A percentile compares a stretch with the other conserved stretches of the same genome.
phyloP scores from a whole-genome alignment of 371 early-diverging fungal genomes.

The Rhizopus delemar region DNA sequence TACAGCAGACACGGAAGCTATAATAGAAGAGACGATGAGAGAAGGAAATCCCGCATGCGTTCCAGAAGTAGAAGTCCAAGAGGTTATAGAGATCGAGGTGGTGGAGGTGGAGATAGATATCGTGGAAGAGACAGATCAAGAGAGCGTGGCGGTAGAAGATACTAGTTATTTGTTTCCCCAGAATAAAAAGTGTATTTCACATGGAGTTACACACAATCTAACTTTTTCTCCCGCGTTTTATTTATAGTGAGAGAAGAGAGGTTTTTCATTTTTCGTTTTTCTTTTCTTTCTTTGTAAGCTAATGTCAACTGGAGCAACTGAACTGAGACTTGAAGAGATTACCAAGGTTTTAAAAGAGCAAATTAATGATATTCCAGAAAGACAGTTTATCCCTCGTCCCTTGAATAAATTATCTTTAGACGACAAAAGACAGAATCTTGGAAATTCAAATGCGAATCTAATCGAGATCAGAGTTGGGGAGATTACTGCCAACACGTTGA shows the following conservation, averaged over 20 bases:
- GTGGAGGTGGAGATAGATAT: constrained; percentile 47
- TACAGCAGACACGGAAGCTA: constrained; percentile 19
- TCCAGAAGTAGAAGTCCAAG: constrained; percentile 48
- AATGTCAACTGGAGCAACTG: neutral
- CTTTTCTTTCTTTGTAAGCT: neutral
- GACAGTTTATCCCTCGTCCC: neutral
- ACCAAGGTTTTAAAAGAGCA: neutral
- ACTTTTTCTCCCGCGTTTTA: neutral
- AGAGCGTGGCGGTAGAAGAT: constrained; percentile 47
- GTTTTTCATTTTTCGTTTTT: neutral
- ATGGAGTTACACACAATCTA: constrained; percentile 6
- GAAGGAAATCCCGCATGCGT: constrained; percentile 43
- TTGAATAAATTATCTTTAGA: neutral
- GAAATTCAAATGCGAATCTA: constrained; percentile 1
- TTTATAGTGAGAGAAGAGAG: neutral
- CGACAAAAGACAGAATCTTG: neutral
- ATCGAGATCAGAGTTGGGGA: neutral
- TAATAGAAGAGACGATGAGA: constrained; percentile 41
- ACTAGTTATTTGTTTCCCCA: constrained; percentile 17
- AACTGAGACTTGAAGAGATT: neutral
- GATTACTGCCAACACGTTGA: constrained; percentile 2
- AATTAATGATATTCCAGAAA: neutral
- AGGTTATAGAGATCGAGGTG: constrained; percentile 40
- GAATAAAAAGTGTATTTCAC: constrained; percentile 2
- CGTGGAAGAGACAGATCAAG: constrained; percentile 54